Base-by-base conservation (phyloP, 805 yeast species). In the Barnettozyma wickerhamii region DNA sequence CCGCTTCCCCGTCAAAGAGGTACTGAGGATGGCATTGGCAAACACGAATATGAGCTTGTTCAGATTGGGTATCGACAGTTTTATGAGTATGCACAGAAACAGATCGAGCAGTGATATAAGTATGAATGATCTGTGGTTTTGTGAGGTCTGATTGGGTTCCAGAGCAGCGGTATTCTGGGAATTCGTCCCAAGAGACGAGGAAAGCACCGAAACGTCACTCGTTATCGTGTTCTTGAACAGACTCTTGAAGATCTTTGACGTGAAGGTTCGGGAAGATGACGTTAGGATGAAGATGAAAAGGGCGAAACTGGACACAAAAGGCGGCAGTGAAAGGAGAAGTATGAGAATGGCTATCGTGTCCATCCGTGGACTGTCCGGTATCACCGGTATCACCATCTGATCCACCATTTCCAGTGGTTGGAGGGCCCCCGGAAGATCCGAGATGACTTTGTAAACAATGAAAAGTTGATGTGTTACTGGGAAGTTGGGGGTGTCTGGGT, bases 261-360 rank as follows among this genome's bases (percentile, higher is more conserved):
- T 38, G 34, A 42, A 43, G 0, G 34, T 28, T 31, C 41, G 42
- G 14, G 52, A 50, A 2, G 55, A 49, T n/a, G 52, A 49, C 5
- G 50, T 40, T 27, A 49, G 14, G 12, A 49, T 49, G 35, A 42
- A 52, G 6, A 49, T 30, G 5, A 27, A 4, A 19, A 54, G 37
- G 4, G 51, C 44, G 27, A 47, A 13, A 2, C 38, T 38, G n/a
- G 58, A 48, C 7, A 55, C 31, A 3, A 42, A 35, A 13, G 56
- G 52, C 9, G 61, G 61, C 10, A 53, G 20, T 14, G 54, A 46
- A 7, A 56, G 37, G 2, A 56, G 46, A 6, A 56, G 34, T 10
- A 49, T 42, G 6, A 54, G 42, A 4, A 56, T 33, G 3, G 61
- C 56, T 5, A 52, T 37, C 3, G 61, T 47, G 38, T 56, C 61